Percentiles rank a stretch among this genome's conserved stretches.
These are phyloP conservation scores for Solidago caesia DNA, from an alignment of 129 eudicot genomes.

Conservation along the genomic window DNA sequence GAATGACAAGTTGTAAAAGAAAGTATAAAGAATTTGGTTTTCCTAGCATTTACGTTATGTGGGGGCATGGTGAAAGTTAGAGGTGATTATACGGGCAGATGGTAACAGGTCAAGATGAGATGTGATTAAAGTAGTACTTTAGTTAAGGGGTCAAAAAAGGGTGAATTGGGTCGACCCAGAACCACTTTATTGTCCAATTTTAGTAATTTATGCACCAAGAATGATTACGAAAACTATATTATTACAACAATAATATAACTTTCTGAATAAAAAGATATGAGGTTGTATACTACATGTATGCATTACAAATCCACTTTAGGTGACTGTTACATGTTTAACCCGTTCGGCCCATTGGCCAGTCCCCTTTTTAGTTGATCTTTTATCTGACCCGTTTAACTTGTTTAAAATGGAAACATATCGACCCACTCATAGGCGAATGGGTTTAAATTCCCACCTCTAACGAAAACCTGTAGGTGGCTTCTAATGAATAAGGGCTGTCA, in stretches of 20 bases:
- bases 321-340: neutral
- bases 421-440: neutral
- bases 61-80: neutral
- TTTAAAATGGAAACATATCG: neutral
- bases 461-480: too few relatives aligned
- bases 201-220: too few relatives aligned
- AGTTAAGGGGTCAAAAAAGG: too few relatives aligned
- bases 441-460: neutral
- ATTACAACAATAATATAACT: too few relatives aligned
- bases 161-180: too few relatives aligned
- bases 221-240: too few relatives aligned
- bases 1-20: neutral
- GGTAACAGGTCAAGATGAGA: neutral
- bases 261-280: too few relatives aligned
- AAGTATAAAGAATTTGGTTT: neutral
- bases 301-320: neutral
- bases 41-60: neutral
- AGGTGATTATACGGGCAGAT: neutral
- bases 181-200: too few relatives aligned
- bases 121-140: neutral
- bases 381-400: neutral
- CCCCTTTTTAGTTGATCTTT: neutral
- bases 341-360: neutral
- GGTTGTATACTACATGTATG: neutral
- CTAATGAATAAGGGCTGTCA: neutral